Percentiles rank a stretch among this genome's conserved stretches.
Conservation (phyloP, 2,329 filamentous ascomycete genomes). For the Ceratocystis eucalypticola region DNA sequence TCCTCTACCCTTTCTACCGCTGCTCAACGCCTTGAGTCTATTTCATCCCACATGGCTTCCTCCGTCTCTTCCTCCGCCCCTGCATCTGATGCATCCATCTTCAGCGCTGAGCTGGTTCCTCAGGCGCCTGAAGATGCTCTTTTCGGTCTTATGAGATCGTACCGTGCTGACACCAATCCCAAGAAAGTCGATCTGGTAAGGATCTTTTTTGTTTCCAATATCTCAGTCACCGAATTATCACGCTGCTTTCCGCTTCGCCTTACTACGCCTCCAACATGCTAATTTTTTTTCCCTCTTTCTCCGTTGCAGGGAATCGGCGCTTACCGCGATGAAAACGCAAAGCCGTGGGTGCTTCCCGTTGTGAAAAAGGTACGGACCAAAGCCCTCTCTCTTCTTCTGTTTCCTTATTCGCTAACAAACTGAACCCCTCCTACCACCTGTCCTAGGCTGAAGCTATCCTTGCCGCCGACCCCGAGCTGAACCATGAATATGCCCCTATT, state of each 20-base stretch:
- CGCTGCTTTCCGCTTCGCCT: not conserved
- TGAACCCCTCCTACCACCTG: not conserved
- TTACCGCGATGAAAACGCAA: constrained; percentile 87
- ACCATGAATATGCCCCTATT: constrained; percentile 98
- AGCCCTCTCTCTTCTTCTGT: not conserved
- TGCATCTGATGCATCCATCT: constrained; percentile 43
- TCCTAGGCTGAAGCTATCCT: constrained; percentile 76
- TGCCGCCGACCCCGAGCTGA: constrained; percentile 73
- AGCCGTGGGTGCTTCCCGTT: constrained; percentile 93
- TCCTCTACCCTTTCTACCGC: constrained; percentile 22
- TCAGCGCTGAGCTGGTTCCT: constrained; percentile 64
- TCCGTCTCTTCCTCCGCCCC: constrained; percentile 18
- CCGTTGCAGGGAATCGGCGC: constrained; percentile 60
- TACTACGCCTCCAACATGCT: not conserved
- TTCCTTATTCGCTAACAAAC: not conserved
- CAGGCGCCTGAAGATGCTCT: constrained; percentile 90
- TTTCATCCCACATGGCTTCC: constrained; percentile 46
- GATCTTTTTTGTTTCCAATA: not conserved
- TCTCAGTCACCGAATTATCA: not conserved
- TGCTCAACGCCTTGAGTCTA: constrained; percentile 41
- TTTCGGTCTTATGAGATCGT: constrained; percentile 84
- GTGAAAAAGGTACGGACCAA: constrained; percentile 68
- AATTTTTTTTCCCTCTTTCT: constrained; percentile 7
- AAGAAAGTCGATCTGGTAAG: constrained; percentile 87
- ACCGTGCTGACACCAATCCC: constrained; percentile 58